phyloP scores from a whole-genome alignment of 176 grass and related monocot genomes.

The Musa itinerans region DNA sequence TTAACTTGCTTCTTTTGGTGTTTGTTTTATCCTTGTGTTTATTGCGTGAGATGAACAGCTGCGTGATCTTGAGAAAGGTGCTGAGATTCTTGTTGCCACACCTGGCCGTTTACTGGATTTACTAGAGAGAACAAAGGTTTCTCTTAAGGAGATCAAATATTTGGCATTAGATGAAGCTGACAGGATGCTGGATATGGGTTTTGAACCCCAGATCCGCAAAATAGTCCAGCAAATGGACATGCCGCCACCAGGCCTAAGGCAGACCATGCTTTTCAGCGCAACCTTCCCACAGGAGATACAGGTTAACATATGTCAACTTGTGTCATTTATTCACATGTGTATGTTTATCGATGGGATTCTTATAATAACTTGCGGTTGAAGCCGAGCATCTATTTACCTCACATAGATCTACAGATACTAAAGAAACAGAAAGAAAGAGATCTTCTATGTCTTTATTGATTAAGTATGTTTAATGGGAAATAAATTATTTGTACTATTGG shows the following conservation, averaged over 20 bases:
- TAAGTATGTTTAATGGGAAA: too few relatives aligned
- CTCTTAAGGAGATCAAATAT: conserved; percentile 63
- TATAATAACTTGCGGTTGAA: too few relatives aligned
- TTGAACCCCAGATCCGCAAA: conserved; percentile 79
- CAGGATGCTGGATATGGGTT: conserved; percentile 97
- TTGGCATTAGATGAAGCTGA: conserved; percentile 78
- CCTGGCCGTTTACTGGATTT: conserved; percentile 67
- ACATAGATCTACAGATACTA: too few relatives aligned
- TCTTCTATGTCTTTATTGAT: too few relatives aligned
- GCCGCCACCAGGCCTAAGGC: conserved; percentile 49
- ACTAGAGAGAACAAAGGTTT: conserved; percentile 55
- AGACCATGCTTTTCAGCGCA: conserved; percentile 88
- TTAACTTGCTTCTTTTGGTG: neutral
- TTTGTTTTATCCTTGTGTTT: conserved; percentile 12
- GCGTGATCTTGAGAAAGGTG: conserved; percentile 50
- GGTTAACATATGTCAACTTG: conserved; percentile 15
- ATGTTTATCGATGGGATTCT: neutral
- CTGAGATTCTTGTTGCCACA: conserved; percentile 78
- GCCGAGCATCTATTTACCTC: too few relatives aligned
- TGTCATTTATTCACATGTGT: neutral
- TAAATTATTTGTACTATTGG: neutral
- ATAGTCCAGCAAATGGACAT: conserved; percentile 66
- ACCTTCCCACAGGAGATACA: conserved; percentile 82
- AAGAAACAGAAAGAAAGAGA: too few relatives aligned
- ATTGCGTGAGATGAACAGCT: conserved; percentile 27